These are phyloP conservation scores for Triglochin maritima DNA, from an alignment of 106 monocot genomes.

Conservation along the genomic window DNA sequence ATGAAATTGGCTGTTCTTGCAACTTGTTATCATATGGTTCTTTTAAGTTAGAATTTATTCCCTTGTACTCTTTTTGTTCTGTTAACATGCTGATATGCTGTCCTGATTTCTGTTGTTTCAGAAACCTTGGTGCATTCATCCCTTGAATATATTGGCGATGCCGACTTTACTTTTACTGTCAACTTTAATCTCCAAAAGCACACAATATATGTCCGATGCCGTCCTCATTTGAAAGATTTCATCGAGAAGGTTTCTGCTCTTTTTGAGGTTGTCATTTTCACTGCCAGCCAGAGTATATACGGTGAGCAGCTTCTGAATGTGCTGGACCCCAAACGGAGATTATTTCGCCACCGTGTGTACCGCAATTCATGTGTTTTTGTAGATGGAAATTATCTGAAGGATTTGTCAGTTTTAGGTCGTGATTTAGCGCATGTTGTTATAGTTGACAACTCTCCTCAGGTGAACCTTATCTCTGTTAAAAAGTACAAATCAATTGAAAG, in stretches of 20 bases:
- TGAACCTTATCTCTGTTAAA: neutral
- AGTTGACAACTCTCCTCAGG: constrained; percentile 97
- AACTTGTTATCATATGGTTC: no score
- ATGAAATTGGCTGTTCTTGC: no score
- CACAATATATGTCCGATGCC: constrained; percentile 82
- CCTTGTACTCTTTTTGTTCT: constrained; percentile 3
- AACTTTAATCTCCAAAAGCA: constrained; percentile 86
- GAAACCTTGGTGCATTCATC: constrained; percentile 94
- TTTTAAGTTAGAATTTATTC: neutral
- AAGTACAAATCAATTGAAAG: neutral
- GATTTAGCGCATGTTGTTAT: constrained; percentile 88
- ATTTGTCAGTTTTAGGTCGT: constrained; percentile 81
- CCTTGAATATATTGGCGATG: constrained; percentile 72
- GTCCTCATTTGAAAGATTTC: constrained; percentile 75
- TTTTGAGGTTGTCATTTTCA: constrained; percentile 93
- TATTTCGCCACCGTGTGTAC: constrained; percentile 90
- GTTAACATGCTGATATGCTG: neutral
- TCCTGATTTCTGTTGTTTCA: constrained; percentile 15
- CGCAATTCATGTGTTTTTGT: constrained; percentile 93
- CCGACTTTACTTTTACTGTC: constrained; percentile 88
- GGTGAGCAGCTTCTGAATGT: constrained; percentile 88
- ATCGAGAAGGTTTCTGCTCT: constrained; percentile 64
- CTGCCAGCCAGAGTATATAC: constrained; percentile 98
- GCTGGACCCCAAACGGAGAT: constrained; percentile 78
- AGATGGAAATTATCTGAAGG: constrained; percentile 95